A percentile compares a stretch with the other conserved stretches of the same genome.
These are phyloP conservation scores for Erodium texanum DNA, from an alignment of 441 rosid genomes.

Conservation along the genomic window DNA sequence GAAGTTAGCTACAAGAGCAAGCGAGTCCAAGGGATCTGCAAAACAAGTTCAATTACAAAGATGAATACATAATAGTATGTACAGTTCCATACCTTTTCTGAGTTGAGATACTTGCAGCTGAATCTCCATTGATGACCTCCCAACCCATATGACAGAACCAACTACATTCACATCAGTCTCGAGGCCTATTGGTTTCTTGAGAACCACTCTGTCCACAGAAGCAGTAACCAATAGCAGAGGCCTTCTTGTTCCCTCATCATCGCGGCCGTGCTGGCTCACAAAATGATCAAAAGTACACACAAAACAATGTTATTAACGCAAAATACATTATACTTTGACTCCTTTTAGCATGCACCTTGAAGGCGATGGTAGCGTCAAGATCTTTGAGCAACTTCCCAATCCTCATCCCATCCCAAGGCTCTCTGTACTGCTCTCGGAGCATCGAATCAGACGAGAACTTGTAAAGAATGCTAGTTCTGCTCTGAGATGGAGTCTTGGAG, in stretches of 20 bases:
- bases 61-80: too few relatives aligned
- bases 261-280: conserved; percentile 56
- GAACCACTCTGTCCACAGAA: conserved; percentile 69
- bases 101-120: conserved; percentile 66
- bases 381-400: conserved; percentile 81
- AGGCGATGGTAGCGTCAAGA: conserved; percentile 86
- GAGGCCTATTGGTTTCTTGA: conserved; percentile 65
- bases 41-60: conserved; percentile 22
- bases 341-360: conserved; percentile 58
- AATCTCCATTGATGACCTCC: conserved; percentile 75
- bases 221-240: conserved; percentile 76
- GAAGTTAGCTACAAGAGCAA: conserved; percentile 66
- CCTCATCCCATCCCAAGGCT: conserved; percentile 81
- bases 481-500: conserved; percentile 50
- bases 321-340: too few relatives aligned
- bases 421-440: conserved; percentile 71
- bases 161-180: conserved; percentile 54
- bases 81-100: conserved; percentile 51
- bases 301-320: too few relatives aligned
- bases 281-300: too few relatives aligned
- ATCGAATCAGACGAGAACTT: conserved; percentile 56
- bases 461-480: conserved; percentile 57
- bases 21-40: conserved; percentile 42
- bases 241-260: conserved; percentile 63
- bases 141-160: conserved; percentile 79